These are phyloP conservation scores for Colletotrichum simmondsii DNA, from an alignment of 2,329 filamentous ascomycete genomes.

Conservation along the genomic window DNA sequence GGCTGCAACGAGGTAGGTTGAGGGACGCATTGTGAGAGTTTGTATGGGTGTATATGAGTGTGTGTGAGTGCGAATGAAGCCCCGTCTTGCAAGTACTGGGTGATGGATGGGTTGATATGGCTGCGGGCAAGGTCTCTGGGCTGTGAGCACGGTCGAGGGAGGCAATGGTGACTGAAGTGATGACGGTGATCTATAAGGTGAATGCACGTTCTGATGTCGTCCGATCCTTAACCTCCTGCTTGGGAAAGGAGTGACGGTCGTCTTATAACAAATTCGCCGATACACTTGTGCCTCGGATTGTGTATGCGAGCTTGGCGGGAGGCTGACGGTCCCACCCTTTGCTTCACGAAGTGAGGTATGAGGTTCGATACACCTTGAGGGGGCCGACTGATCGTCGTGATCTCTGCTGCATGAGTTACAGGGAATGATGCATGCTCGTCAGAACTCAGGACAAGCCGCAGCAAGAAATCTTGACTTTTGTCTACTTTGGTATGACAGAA, in stretches of 20 bases:
- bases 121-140: background rate
- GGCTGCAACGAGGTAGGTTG: background rate
- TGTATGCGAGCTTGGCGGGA: background rate
- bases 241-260: background rate
- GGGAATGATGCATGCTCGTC: background rate
- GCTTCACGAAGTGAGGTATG: background rate
- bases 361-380: background rate
- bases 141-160: background rate
- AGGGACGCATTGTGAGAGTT: conserved; percentile 1
- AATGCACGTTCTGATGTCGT: background rate
- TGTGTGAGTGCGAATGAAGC: background rate
- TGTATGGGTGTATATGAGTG: background rate
- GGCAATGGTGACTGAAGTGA: background rate
- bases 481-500: background rate
- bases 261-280: background rate
- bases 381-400: background rate
- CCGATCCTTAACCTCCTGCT: background rate
- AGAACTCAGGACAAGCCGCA: background rate
- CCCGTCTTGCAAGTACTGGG: background rate
- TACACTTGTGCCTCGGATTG: background rate
- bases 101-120: background rate
- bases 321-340: background rate
- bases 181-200: background rate
- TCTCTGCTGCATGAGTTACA: background rate
- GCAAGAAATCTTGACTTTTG: background rate